Base-by-base conservation (phyloP, 208 protist species). In the Crithidia mellificae region DNA sequence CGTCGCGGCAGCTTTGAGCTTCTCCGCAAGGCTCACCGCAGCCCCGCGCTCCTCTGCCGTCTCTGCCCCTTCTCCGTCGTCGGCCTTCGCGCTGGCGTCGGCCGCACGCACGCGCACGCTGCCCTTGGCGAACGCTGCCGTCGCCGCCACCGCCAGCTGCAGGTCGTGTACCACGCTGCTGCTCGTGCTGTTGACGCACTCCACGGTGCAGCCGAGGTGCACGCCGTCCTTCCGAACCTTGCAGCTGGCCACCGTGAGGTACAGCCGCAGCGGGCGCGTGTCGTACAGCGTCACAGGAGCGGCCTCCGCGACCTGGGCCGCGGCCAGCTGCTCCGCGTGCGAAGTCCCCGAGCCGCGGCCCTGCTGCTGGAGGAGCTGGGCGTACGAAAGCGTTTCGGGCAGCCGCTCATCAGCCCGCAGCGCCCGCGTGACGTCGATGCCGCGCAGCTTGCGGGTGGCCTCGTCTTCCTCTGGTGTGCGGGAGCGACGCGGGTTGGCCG, bases 351-450 rank as follows among this genome's bases (percentile, higher is more conserved):
- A 25, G 22, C 22, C 52, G 19, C 47, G 50, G 2, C 11, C 41
- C 20, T 63, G 43, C 43, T 53, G 41, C 36, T 77, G 68, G 12
- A 83, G 69, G 24, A 82, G 67, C 59, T 73, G 65, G 2, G 65
- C 70, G 58, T 95, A 92, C 20, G 89, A 83, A 22, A 91, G 59
- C 19, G 73, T 70, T 64, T 87, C 78, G 11, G 86, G 89, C 27
- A 95, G 78, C 36, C 63, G 71, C 59, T 95, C 90, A 41, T 89
- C 73, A 2, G 65, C 75, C 19, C 72, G 50, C 12, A 95, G 77
- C 0, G 78, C 82, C 5, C 74, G 83, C 27, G 85, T 93, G 61
- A 95, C 83, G 68, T 95, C 90, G 19, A 95, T 87, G 55, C 75
- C 68, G 49, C 90, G 77, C 58, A 95, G 80, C 61, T 77, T 78